Evolutionary conservation across 257 asterid genomes (phyloP).

Genomic region (Parsonsia alboflavescens): DNA sequence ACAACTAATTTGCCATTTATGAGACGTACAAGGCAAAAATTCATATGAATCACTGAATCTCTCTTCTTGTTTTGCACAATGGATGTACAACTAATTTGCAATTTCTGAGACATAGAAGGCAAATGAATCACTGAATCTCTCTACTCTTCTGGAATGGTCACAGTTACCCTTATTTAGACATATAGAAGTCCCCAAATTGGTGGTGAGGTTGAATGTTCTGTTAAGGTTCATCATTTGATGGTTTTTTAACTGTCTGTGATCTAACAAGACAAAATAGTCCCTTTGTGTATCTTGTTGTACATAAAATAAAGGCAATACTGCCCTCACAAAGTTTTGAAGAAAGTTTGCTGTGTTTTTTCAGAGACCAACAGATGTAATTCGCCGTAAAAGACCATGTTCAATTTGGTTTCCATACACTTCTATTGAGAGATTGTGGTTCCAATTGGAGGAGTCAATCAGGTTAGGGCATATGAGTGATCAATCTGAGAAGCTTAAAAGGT

Average conservation of each 20-base stretch:
- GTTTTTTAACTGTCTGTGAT: not conserved
- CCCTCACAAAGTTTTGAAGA: not conserved
- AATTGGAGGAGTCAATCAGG: conserved; percentile 77
- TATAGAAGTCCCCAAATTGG: not conserved
- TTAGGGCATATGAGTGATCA: conserved; percentile 76
- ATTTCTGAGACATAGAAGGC: not conserved
- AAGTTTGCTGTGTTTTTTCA: conserved; percentile 31
- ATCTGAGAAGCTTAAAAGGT: conserved; percentile 67
- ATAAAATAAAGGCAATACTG: not conserved
- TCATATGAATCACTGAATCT: not conserved
- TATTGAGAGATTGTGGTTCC: conserved; percentile 79
- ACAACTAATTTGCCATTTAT: not conserved
- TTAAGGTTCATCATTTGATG: not conserved
- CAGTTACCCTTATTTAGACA: not conserved
- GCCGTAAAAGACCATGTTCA: conserved; percentile 68
- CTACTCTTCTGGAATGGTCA: not conserved
- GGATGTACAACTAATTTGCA: not conserved
- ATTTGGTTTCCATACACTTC: conserved; percentile 91
- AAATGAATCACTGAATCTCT: not conserved
- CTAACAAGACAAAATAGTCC: not conserved
- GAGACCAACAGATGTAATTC: conserved; percentile 71
- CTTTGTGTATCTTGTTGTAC: not conserved
- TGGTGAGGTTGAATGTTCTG: not conserved
- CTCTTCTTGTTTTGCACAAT: no score
- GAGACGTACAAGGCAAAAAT: not conserved